Base-by-base conservation (phyloP, 176 grass and related monocot genomes). In the Thalia dealbata region DNA sequence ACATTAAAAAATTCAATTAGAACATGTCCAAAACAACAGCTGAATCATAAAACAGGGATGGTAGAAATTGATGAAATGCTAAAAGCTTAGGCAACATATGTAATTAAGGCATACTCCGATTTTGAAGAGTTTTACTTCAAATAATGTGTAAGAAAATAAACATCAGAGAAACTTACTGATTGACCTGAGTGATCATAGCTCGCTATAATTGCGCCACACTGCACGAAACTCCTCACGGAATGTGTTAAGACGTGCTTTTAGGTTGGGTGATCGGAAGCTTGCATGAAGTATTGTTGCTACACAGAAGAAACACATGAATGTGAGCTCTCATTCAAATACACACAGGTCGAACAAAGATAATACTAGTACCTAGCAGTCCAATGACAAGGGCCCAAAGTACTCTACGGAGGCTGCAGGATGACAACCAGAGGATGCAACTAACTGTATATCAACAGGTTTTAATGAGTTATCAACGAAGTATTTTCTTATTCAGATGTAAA, bases 211-310 rank as follows among this genome's bases (percentile, higher is more conserved):
- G 76, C 90, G 52, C 90, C 90, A 99, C 59, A 90, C 90, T 44
- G 87, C 88, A 58, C 85, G 83, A 81, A 99, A 91, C 81, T 99
- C 95, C 81, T 99, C 95, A 71, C 95, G 84, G 73, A 93, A 99
- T 81, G 95, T 99, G 79, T 92, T 99, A 59, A 99, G 78, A 14
- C 90, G 90, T 81, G 95, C 95, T 85, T 99, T 99, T 67, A 99
- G 59, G 80, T 99, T 99, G 52, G 95, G 95, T 74, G 88, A 84
- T 88, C 90, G 88, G 70, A 93, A 85, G 86, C 90, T 99, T 24
- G 95, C 95, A 93, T 93, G 90, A 70, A 93, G 81, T 19, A 93
- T 51, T 41, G 85, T 93, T 55, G 81, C 95, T 99, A 84, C 50
- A 85, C 8, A 66, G 4, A 61, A 72, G 75, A 41, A 16, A 81